These are phyloP conservation scores for Sequoia sempervirens DNA, from an alignment of 75 land plant species.

Conservation along the genomic window DNA sequence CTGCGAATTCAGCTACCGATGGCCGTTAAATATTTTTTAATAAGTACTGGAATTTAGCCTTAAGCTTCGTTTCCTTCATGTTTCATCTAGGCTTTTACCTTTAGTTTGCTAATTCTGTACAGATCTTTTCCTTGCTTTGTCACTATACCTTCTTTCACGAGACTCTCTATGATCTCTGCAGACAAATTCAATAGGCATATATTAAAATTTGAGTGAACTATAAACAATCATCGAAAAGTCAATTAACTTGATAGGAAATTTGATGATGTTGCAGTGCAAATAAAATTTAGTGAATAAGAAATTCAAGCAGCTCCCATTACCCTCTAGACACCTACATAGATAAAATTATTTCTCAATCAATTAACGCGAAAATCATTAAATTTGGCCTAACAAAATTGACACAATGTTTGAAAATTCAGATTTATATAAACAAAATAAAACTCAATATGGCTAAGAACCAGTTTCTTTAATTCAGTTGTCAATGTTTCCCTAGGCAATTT, in stretches of 20 bases:
- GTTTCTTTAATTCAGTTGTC: neutral
- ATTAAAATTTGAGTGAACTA: neutral
- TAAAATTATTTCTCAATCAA: neutral
- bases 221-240: neutral
- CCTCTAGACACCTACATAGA: constrained; percentile 52
- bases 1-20: constrained; percentile 8
- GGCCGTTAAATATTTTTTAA: neutral
- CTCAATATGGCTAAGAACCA: neutral
- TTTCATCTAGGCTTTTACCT: constrained; percentile 19
- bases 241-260: neutral
- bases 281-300: neutral
- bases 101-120: constrained; percentile 39
- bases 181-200: neutral
- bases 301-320: constrained; percentile 16
- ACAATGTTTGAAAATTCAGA: neutral
- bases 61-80: neutral
- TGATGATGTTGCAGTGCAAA: neutral
- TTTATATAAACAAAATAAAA: too few species aligned
- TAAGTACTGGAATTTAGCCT: neutral
- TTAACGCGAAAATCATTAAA: neutral
- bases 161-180: constrained; percentile 53
- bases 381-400: neutral
- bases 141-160: constrained; percentile 53
- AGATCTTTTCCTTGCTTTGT: constrained; percentile 33
- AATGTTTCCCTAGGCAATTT: neutral